Evolutionary conservation across 2,329 filamentous ascomycete genomes (phyloP), one percentile per base, ranked within the genome.

Genomic region (Pseudogymnoascus sp.): DNA sequence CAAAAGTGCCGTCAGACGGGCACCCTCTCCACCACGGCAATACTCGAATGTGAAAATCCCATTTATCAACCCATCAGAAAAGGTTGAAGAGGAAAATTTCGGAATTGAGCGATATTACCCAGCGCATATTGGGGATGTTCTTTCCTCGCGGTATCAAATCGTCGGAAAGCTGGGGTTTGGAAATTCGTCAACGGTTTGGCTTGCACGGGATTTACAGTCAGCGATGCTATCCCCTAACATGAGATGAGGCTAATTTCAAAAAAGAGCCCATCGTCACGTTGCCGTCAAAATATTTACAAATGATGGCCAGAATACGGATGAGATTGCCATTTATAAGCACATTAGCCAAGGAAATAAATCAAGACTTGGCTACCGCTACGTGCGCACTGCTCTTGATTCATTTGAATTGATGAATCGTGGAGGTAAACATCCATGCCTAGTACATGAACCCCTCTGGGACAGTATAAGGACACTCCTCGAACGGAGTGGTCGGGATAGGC

Each of bases 391-490:
- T 0, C 68, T 77, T 0, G 75, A 76, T 66, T 72, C 67, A 10
- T 78, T 78, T 61, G 65, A 74, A 4, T 59, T 78, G 4, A 23
- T 60, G 10, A 72, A 74, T 3, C 71, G 74, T 2, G 71, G 73
- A 16, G 71, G 71, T 2, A 62, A 61, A 19, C 74, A 78, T 52
- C 66, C 64, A 31, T 75, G 73, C 61, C 66, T 78, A 0, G 72
- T 76, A 11, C 74, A 78, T 68, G 71, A 70, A 6, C 77, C 76
- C 12, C 69, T 80, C 21, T 78, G 74, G 72, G 76, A 80, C 43
- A 80, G 73, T 68, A 66, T 77, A 0, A 62, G 70, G 52, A 67
- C 69, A 19, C 76, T 80, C 37, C 65, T 80, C 6, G 65, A 65
- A 38, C 75, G 77, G 14, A 78, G 78, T 59, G 76, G 74, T 2